A percentile compares a stretch with the other conserved stretches of the same genome.
Conservation (phyloP, 2,329 filamentous ascomycete species). For the Arthroderma uncinatum region DNA sequence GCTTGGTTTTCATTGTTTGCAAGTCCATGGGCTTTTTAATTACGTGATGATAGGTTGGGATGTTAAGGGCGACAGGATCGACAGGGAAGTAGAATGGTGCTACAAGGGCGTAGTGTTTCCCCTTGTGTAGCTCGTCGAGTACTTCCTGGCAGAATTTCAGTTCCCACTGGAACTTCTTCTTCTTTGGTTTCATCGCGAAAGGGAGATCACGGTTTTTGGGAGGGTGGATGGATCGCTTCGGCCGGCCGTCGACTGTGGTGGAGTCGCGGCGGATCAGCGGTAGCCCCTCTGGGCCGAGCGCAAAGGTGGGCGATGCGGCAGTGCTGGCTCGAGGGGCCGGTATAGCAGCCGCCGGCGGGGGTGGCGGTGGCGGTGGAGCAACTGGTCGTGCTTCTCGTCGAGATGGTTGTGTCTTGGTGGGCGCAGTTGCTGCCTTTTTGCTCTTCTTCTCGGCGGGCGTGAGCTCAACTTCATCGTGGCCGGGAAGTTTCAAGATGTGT, state of each 20-base stretch:
- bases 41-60: constrained; percentile 82
- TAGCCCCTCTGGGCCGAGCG: constrained; percentile 63
- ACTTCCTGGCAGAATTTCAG: constrained; percentile 81
- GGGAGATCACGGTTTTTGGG: constrained; percentile 86
- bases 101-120: constrained; percentile 57
- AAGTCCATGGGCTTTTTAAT: constrained; percentile 98
- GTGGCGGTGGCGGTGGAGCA: constrained; percentile 9
- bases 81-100: constrained; percentile 72
- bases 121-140: constrained; percentile 63
- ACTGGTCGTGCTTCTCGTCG: constrained; percentile 36
- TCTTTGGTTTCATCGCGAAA: constrained; percentile 77
- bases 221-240: constrained; percentile 87
- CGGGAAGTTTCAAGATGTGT: constrained; percentile 50
- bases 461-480: constrained; percentile 46
- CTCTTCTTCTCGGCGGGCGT: constrained; percentile 52
- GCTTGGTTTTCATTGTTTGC: constrained; percentile 64
- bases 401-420: constrained; percentile 33
- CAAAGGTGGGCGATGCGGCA: constrained; percentile 48
- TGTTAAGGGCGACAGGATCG: constrained; percentile 85
- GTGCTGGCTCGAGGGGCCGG: constrained; percentile 29
- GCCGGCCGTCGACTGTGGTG: constrained; percentile 63
- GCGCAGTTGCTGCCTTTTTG: constrained; percentile 29
- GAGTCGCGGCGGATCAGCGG: constrained; percentile 80
- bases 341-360: constrained; percentile 17
- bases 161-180: constrained; percentile 79